A percentile compares a stretch with the other conserved stretches of the same genome.
These are phyloP conservation scores for Neofusicoccum cordaticola DNA, from an alignment of 2,329 filamentous ascomycete species.

Conservation along the genomic window DNA sequence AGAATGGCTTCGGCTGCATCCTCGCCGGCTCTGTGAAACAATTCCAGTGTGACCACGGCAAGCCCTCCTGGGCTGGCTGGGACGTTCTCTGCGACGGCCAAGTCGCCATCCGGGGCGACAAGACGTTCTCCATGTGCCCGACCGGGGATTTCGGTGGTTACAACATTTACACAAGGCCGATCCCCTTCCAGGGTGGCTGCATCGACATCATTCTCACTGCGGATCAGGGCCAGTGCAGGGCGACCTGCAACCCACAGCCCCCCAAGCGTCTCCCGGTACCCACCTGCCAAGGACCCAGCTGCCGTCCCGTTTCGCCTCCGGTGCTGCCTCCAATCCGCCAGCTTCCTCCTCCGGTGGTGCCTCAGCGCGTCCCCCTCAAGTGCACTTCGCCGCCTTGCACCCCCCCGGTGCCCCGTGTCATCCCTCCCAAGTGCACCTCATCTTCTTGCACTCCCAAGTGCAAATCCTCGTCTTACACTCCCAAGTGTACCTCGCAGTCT, in stretches of 20 bases:
- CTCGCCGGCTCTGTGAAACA: background rate
- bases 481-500: background rate
- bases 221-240: background rate
- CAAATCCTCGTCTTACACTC: background rate
- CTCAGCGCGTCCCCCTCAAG: too few relatives aligned
- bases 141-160: slow-evolving; percentile 7
- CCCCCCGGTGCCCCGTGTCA: too few relatives aligned
- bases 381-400: too few relatives aligned
- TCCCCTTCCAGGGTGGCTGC: background rate
- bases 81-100: background rate
- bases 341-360: too few relatives aligned
- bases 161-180: slow-evolving; percentile 1
- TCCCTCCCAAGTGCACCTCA: too few relatives aligned
- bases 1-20: slow-evolving; percentile 7
- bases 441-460: background rate
- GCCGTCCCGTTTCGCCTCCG: too few relatives aligned
- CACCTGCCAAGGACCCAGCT: too few relatives aligned
- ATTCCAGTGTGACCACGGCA: slow-evolving; percentile 7
- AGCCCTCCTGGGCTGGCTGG: background rate
- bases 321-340: too few relatives aligned
- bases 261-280: background rate
- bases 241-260: background rate
- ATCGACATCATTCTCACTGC: background rate
- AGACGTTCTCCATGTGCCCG: background rate
- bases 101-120: background rate